These are phyloP conservation scores for Teratosphaeria pseudoeucalypti DNA, from an alignment of 2,329 filamentous ascomycete species.

Conservation along the genomic window DNA sequence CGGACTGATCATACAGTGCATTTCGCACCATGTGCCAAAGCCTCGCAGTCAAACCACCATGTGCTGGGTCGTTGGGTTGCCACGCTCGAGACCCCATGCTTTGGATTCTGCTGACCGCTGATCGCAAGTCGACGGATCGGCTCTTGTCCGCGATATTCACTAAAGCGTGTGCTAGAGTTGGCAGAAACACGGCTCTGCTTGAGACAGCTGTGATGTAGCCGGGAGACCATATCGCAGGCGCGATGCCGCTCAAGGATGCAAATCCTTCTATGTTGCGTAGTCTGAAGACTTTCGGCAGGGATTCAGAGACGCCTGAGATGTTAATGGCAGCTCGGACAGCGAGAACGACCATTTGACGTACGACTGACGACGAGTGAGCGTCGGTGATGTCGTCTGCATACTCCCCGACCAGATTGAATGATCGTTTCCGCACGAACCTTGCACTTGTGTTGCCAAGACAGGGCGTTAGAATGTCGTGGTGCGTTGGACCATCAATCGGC, in stretches of 20 bases:
- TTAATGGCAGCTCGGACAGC: constrained; percentile 29
- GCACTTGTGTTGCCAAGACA: not conserved
- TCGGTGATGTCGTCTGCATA: not conserved
- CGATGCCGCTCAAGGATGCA: constrained; percentile 13
- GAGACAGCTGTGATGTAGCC: constrained; percentile 24
- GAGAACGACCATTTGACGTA: constrained; percentile 22
- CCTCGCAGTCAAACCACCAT: not conserved
- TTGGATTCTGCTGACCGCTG: not conserved
- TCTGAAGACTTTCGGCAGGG: constrained; percentile 16
- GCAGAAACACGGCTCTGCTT: constrained; percentile 26
- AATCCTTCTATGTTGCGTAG: constrained; percentile 25
- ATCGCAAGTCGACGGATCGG: constrained; percentile 1
- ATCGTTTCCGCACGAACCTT: not conserved
- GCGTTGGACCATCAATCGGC: too few species aligned
- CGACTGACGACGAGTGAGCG: not conserved
- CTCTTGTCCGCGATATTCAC: constrained; percentile 2
- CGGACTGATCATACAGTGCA: not conserved
- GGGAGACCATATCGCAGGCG: constrained; percentile 31
- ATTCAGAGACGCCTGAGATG: constrained; percentile 21
- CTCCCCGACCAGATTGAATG: not conserved
- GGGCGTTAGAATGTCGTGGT: too few species aligned
- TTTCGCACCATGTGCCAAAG: constrained; percentile 2
- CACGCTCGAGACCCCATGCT: not conserved
- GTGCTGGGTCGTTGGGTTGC: not conserved
- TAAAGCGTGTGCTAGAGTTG: constrained; percentile 28